Evolutionary conservation across 2,329 filamentous ascomycete genomes (phyloP).

Genomic region (Hysterium pulicare): DNA sequence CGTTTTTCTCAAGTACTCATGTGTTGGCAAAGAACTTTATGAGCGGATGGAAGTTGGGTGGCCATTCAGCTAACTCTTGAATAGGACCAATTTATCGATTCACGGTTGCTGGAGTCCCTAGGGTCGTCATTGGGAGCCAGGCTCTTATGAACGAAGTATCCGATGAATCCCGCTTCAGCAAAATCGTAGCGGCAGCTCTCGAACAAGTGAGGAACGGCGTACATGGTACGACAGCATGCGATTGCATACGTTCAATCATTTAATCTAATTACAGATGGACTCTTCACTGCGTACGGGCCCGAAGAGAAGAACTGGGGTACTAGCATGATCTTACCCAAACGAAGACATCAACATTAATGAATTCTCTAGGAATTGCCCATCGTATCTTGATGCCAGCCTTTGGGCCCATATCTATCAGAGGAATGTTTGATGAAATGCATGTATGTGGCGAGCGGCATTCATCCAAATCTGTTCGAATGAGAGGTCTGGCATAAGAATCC

Average conservation of each 20-base stretch:
- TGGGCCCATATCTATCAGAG: conserved; percentile 63
- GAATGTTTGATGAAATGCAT: conserved; percentile 59
- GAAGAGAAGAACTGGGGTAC: conserved; percentile 39
- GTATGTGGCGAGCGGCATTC: conserved; percentile 1
- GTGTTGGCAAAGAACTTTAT: not conserved
- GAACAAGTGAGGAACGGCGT: conserved; percentile 34
- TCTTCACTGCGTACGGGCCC: conserved; percentile 40
- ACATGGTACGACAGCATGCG: conserved; percentile 16
- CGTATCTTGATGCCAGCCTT: conserved; percentile 66
- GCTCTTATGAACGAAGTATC: conserved; percentile 39
- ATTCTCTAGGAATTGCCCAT: conserved; percentile 55
- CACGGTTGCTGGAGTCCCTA: conserved; percentile 20
- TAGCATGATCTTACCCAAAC: not conserved
- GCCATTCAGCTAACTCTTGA: conserved; percentile 11
- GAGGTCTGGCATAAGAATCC: too few relatives aligned
- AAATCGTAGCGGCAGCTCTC: conserved; percentile 26
- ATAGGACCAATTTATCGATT: conserved; percentile 34
- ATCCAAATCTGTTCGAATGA: too few relatives aligned
- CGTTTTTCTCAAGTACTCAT: not conserved
- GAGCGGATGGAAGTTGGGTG: conserved; percentile 5
- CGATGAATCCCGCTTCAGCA: conserved; percentile 36
- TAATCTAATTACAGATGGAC: conserved; percentile 24
- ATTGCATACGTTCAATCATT: not conserved
- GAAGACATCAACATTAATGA: not conserved
- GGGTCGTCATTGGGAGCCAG: conserved; percentile 30